phyloP scores from a whole-genome alignment of 768 basidiomycete genomes.

The Podaxis sp. region DNA sequence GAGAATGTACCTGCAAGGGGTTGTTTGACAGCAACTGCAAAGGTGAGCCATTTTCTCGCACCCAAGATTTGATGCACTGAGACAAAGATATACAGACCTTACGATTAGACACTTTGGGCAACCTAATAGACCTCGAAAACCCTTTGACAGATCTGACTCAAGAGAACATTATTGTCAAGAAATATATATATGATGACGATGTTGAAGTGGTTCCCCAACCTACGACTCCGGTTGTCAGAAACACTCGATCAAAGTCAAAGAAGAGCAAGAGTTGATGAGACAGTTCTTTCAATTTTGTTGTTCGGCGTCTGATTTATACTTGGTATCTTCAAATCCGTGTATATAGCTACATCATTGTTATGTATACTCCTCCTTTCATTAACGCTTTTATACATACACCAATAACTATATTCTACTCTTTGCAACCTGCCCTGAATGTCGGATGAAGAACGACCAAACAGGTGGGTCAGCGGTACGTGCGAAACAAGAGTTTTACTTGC shows the following conservation, averaged over 20 bases:
- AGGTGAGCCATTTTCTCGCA: constrained; percentile 42
- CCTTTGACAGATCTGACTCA: constrained; percentile 57
- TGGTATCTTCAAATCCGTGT: constrained; percentile 15
- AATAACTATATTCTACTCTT: background rate
- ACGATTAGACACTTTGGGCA: constrained; percentile 71
- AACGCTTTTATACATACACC: background rate
- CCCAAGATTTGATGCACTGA: constrained; percentile 11
- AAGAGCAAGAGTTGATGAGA: constrained; percentile 38
- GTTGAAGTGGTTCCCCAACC: constrained; percentile 33
- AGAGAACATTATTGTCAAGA: constrained; percentile 74
- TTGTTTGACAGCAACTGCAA: constrained; percentile 66
- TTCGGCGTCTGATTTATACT: constrained; percentile 18
- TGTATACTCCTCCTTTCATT: background rate
- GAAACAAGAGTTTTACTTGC: background rate
- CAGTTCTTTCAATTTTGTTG: background rate
- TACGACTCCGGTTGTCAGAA: constrained; percentile 38
- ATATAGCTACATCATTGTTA: background rate
- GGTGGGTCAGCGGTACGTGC: background rate
- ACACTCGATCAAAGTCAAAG: constrained; percentile 58
- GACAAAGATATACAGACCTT: constrained; percentile 41
- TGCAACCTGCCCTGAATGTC: background rate
- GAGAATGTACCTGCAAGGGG: constrained; percentile 48
- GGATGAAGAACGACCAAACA: background rate
- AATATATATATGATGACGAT: constrained; percentile 80
- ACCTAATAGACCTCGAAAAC: constrained; percentile 56